Base-by-base conservation (phyloP, 768 basidiomycete species). In the Trichaptum fuscoviolaceum region DNA sequence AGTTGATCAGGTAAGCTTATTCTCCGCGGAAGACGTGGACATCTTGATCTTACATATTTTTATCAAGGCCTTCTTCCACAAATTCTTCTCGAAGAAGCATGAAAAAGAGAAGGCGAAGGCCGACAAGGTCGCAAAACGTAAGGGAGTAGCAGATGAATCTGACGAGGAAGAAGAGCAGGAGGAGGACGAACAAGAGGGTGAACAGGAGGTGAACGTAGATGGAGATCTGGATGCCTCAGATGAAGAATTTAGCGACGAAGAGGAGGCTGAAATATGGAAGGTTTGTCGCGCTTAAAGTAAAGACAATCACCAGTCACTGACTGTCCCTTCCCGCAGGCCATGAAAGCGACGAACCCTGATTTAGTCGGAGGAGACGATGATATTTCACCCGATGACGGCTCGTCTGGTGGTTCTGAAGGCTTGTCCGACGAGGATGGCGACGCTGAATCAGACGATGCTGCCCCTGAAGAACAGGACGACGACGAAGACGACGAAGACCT, bases 181-280 rank as follows among this genome's bases (percentile, higher is more conserved):
- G 68, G 75, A 42, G 72, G 73, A 64, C 70, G 74, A 80, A 60
- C 73, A 73, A 1, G 80, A 76, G 15, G 69, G 69, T 20, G 71
- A 69, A 1, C 69, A 67, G 10, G 71, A 71, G n/a, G 74, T 78
- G 24, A 74, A 73, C 2, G 79, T 76, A 0, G 76, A 71, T 0
- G 78, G 72, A 0, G 74, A 71, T 8, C 77, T 73, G 0, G 76
- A 69, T 35, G 76, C 70, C 9, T 77, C 77, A 3, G 82, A 78
- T 0, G 82, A 79, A 34, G 78, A 74, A 23, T 77, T 76, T 57
- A 85, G 81, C 64, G 85, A 84, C 59, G 69, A 74, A 1, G 85
- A 85, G 15, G 91, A 92, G 71, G 87, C 78, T 20, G 92, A 91
- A 71, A 85, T 96, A 20, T 98, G 95, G 95, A 94, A 91, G 88